Evolutionary conservation across 306 rosid species (phyloP).

Genomic region (Sophora flavescens): DNA sequence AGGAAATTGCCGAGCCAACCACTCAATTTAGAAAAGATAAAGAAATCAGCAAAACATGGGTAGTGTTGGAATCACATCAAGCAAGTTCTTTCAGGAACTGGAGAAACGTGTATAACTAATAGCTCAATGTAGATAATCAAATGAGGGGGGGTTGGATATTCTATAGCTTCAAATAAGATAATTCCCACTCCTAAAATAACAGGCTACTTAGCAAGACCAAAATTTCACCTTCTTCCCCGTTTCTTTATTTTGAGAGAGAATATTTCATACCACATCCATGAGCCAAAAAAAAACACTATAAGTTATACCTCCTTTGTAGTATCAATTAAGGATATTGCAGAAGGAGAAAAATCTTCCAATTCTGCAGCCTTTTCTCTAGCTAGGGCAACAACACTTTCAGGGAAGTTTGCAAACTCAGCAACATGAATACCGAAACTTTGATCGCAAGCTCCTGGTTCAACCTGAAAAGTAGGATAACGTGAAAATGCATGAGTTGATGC

Average conservation of each 20-base stretch:
- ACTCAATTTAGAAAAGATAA: not conserved
- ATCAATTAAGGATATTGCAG: constrained; percentile 56
- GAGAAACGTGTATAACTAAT: not conserved
- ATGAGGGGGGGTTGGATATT: not conserved
- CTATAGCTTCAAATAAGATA: constrained; percentile 5
- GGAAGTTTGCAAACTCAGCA: constrained; percentile 97
- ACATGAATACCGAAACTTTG: constrained; percentile 99
- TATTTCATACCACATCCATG: constrained; percentile 34
- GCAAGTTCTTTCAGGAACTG: not conserved
- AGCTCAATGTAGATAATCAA: constrained; percentile 15
- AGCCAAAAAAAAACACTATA: not conserved
- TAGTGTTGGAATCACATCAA: not conserved
- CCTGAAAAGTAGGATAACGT: constrained; percentile 62
- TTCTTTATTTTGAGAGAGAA: constrained; percentile 27
- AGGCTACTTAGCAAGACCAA: not conserved
- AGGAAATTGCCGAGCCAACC: not conserved
- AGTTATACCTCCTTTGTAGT: constrained; percentile 60
- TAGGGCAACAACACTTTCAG: constrained; percentile 84
- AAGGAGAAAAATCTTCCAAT: constrained; percentile 91
- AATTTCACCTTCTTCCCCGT: not conserved
- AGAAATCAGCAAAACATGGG: constrained; percentile 12
- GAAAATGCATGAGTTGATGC: constrained; percentile 36
- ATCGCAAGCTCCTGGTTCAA: constrained; percentile 97
- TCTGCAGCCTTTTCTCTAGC: constrained; percentile 98
- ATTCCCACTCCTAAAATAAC: not conserved